Conservation (phyloP, 352 stramenopile species). For the Nothophytophthora sp. region DNA sequence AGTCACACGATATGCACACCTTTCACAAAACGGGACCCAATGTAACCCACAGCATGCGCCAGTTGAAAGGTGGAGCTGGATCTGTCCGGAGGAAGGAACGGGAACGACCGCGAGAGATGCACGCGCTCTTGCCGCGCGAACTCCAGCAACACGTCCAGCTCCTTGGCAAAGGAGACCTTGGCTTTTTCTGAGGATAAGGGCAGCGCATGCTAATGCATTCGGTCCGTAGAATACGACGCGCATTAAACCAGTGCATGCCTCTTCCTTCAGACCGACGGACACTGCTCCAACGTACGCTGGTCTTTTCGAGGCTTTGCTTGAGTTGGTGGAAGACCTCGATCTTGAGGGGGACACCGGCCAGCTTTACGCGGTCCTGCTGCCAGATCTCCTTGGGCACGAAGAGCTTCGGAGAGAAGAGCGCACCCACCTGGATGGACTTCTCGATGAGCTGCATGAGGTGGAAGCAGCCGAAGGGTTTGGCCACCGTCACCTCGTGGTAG, state of each 20-base stretch:
- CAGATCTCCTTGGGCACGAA: slow-evolving; percentile 84
- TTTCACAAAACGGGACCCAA: no score
- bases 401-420: slow-evolving; percentile 70
- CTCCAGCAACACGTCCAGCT: slow-evolving; percentile 61
- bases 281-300: slow-evolving; percentile 61
- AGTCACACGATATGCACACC: no score
- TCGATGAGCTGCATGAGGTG: slow-evolving; percentile 83
- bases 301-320: slow-evolving; percentile 71
- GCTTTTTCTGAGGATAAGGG: slow-evolving; percentile 44
- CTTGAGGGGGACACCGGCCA: slow-evolving; percentile 63
- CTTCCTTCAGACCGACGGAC: no score
- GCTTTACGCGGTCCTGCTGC: slow-evolving; percentile 68
- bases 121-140: slow-evolving; percentile 43
- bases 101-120: slow-evolving; percentile 59
- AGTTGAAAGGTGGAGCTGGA: slow-evolving; percentile 5
- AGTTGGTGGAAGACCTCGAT: slow-evolving; percentile 64
- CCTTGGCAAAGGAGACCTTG: slow-evolving; percentile 52
- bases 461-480: slow-evolving; percentile 69
- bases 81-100: slow-evolving; percentile 47
- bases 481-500: slow-evolving; percentile 57
- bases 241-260: no score
- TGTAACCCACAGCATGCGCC: no score
- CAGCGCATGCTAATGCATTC: slow-evolving; percentile 61
- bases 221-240: neutral
- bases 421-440: slow-evolving; percentile 74